Evolutionary conservation across 495 filamentous ascomycete genomes (phyloP).

Genomic region (Penicillium dipodomyicola): DNA sequence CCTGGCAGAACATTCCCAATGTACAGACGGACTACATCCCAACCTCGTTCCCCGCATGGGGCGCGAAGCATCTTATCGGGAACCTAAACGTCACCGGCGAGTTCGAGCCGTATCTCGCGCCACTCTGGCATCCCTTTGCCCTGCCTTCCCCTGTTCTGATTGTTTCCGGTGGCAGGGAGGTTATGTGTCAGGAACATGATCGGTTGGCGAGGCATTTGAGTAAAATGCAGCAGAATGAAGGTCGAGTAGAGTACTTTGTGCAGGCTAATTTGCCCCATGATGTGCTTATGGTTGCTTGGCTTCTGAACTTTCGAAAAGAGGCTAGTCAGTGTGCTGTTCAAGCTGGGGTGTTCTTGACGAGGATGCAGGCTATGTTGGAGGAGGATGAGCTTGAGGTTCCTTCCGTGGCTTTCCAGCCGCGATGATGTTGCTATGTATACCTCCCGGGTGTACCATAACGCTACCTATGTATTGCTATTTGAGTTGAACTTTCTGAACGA

Average conservation of each 20-base stretch:
- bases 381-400: background rate
- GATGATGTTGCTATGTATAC: background rate
- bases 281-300: constrained; percentile 35
- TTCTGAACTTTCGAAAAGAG: constrained; percentile 33
- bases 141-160: constrained; percentile 37
- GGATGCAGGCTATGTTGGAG: background rate
- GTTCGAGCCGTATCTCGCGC: constrained; percentile 31
- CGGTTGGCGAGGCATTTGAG: constrained; percentile 31
- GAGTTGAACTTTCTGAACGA: background rate
- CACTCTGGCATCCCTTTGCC: constrained; percentile 34
- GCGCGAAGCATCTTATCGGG: constrained; percentile 27
- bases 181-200: constrained; percentile 36
- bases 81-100: constrained; percentile 18
- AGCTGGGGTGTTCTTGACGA: constrained; percentile 34
- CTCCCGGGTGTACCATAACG: background rate
- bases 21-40: constrained; percentile 38
- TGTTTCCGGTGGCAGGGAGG: constrained; percentile 39
- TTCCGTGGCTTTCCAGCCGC: constrained; percentile 1
- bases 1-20: constrained; percentile 29
- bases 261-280: constrained; percentile 39
- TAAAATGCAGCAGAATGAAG: constrained; percentile 19
- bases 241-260: constrained; percentile 29
- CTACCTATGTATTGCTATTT: constrained; percentile 3
- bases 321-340: constrained; percentile 24
- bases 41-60: constrained; percentile 34